A percentile compares a stretch with the other conserved stretches of the same genome.
phyloP scores from a whole-genome alignment of 192 early-diverging fungal genomes.

The Fimicolochytrium jonesii region DNA sequence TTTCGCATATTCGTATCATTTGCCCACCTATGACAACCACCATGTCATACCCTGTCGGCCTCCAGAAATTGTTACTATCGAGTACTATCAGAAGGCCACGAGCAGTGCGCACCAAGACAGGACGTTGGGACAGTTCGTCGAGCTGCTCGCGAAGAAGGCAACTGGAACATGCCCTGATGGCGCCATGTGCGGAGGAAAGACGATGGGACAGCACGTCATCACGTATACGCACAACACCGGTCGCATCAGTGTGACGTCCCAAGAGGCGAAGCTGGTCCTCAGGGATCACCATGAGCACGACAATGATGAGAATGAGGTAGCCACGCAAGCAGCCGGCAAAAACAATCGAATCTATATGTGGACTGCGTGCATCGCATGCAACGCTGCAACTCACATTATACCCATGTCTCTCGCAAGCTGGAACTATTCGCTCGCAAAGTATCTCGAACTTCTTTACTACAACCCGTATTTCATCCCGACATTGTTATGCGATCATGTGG shows the following conservation, averaged over 20 bases:
- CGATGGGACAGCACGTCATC: constrained; percentile 47
- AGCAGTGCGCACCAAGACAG: constrained; percentile 39
- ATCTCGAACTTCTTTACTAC: constrained; percentile 35
- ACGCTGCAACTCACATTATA: not conserved
- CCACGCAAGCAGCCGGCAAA: not conserved
- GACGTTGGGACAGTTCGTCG: constrained; percentile 45
- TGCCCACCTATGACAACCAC: constrained; percentile 24
- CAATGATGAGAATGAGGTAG: constrained; percentile 3
- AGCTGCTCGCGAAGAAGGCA: constrained; percentile 41
- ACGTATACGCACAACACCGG: constrained; percentile 53
- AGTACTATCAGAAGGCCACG: constrained; percentile 48
- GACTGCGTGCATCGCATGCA: constrained; percentile 24
- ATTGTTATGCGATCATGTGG: constrained; percentile 20
- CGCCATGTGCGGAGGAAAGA: constrained; percentile 43
- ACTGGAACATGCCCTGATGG: constrained; percentile 36
- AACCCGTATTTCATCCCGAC: constrained; percentile 9
- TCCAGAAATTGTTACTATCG: constrained; percentile 42
- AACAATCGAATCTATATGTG: constrained; percentile 28
- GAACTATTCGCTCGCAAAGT: constrained; percentile 38
- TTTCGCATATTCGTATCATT: constrained; percentile 45
- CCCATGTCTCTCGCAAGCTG: constrained; percentile 34
- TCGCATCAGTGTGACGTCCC: constrained; percentile 45
- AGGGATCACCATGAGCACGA: not conserved
- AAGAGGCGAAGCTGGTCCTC: constrained; percentile 12
- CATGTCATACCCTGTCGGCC: constrained; percentile 44